Percentiles rank a stretch among this genome's conserved stretches.
Conservation (phyloP, 2,329 filamentous ascomycete species). For the Alternaria ventricosa region DNA sequence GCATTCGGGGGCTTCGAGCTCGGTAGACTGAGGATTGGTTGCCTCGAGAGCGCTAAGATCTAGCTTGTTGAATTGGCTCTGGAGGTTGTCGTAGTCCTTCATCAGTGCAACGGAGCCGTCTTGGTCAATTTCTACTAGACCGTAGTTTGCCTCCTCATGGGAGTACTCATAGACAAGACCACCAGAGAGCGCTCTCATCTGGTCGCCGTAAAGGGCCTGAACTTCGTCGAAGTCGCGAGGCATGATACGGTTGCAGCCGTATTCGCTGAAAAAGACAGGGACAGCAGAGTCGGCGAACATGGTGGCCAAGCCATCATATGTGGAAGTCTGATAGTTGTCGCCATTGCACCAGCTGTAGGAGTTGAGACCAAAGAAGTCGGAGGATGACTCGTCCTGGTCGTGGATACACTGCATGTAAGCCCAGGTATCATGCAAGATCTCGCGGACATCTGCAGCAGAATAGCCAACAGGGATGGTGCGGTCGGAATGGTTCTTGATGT, state of each 20-base stretch:
- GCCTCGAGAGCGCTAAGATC: conserved; percentile 72
- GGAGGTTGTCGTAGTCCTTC: conserved; percentile 69
- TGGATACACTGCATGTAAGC: conserved; percentile 74
- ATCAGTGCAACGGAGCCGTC: conserved; percentile 54
- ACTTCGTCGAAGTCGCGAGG: conserved; percentile 80
- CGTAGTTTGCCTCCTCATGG: conserved; percentile 69
- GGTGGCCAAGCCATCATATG: conserved; percentile 67
- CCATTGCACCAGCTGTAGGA: conserved; percentile 77
- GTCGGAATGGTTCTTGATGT: conserved; percentile 64
- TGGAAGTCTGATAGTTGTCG: conserved; percentile 63
- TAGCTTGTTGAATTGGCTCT: conserved; percentile 75
- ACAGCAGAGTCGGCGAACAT: conserved; percentile 71
- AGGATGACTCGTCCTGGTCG: conserved; percentile 65
- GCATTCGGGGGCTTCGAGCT: conserved; percentile 69
- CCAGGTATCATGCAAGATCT: conserved; percentile 75
- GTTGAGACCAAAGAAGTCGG: conserved; percentile 80
- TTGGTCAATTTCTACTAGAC: conserved; percentile 54
- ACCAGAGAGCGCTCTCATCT: conserved; percentile 77
- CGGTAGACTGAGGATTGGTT: conserved; percentile 63
- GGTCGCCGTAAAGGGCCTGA: conserved; percentile 69
- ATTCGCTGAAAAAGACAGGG: conserved; percentile 83
- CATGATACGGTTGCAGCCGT: conserved; percentile 72
- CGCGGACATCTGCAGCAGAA: conserved; percentile 76
- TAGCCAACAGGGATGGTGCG: conserved; percentile 71
- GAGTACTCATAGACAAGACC: conserved; percentile 84